Evolutionary conservation across 805 yeast genomes (phyloP), one percentile per base, ranked within the genome.

Genomic region (Wickerhamiella dianesei): DNA sequence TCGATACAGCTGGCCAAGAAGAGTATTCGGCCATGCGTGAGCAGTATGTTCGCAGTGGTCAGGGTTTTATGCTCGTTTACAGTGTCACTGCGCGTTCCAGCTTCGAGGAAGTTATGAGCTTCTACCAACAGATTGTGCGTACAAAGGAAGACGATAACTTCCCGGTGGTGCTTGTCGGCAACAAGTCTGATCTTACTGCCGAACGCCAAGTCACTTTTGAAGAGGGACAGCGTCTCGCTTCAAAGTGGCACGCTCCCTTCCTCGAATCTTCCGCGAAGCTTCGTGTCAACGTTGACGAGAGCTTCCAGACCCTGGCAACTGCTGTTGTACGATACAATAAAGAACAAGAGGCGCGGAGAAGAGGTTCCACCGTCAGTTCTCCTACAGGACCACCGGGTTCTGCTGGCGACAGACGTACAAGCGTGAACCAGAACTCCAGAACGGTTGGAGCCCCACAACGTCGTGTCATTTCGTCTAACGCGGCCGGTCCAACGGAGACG

Each of bases 1-100:
- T 92, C 61, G 98, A 92, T 65, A 92, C 98, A n/a, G 97, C 98
- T 2, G 98, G 98, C 37, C 96, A 87, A 70, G 96, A 88, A 64
- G 96, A 88, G 65, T 88, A 88, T 64, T 76, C 86, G 45, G 94
- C 95, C 16, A 77, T 82, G 83, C 69, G 86, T 56, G 96, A 88
- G 62, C 89, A 86, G 64, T 89, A 88, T 66, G 89, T 88, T 94
- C 76, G 94, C 53, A 86, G 95, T 2, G 96, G 96, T 44, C 96
- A 88, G 64, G 97, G 96, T 14, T 88, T 88, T 58, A 67, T 88
- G 48, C 69, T 88, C 44, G 96, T 87, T 13, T 88, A 87, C 62
- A 76, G 88, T 19, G 82, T 88, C 52, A 85, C 86, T 45, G 82
- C 87, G 50, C 72, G 83, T 51, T 77, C 79, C 55, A 79, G 94